A percentile compares a stretch with the other conserved stretches of the same genome.
Evolutionary conservation across 2,329 filamentous ascomycete species (phyloP).

Genomic region (Massarina eburnea): DNA sequence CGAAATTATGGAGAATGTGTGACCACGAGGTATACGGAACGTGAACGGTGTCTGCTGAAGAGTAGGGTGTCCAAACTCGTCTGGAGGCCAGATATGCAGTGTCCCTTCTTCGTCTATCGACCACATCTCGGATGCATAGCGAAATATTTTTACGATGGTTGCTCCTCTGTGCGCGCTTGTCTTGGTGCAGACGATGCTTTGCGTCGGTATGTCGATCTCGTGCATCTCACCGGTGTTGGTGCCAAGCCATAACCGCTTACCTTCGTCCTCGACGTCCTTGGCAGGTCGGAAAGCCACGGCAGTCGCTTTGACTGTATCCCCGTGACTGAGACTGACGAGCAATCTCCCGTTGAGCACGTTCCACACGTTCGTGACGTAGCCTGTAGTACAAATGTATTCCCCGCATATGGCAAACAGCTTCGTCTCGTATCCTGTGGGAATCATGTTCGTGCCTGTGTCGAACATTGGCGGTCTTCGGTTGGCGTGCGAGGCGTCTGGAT

Average conservation of each 20-base stretch:
- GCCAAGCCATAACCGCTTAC: constrained; percentile 82
- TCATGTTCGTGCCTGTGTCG: constrained; percentile 71
- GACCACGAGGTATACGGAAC: constrained; percentile 76
- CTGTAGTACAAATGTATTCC: constrained; percentile 81
- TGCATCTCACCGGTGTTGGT: constrained; percentile 85
- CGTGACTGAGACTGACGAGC: constrained; percentile 77
- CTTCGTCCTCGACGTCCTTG: constrained; percentile 75
- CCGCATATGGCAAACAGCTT: constrained; percentile 86
- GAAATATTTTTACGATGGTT: constrained; percentile 81
- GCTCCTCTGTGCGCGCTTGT: constrained; percentile 72
- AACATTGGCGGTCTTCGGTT: constrained; percentile 82
- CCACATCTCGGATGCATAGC: constrained; percentile 89
- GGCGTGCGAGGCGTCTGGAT: constrained; percentile 79
- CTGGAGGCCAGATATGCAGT: constrained; percentile 83
- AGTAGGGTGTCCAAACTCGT: constrained; percentile 72
- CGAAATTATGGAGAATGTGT: constrained; percentile 87
- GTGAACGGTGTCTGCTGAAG: constrained; percentile 73
- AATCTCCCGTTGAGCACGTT: constrained; percentile 79
- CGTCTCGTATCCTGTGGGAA: constrained; percentile 83
- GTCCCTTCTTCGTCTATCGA: constrained; percentile 87
- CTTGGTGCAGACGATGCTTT: constrained; percentile 69
- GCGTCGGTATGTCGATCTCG: constrained; percentile 79
- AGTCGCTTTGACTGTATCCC: constrained; percentile 80
- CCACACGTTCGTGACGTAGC: constrained; percentile 86
- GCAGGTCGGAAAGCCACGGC: constrained; percentile 85